Evolutionary conservation across 2,329 filamentous ascomycete genomes (phyloP).

Genomic region (Aspergillus carbonarius): DNA sequence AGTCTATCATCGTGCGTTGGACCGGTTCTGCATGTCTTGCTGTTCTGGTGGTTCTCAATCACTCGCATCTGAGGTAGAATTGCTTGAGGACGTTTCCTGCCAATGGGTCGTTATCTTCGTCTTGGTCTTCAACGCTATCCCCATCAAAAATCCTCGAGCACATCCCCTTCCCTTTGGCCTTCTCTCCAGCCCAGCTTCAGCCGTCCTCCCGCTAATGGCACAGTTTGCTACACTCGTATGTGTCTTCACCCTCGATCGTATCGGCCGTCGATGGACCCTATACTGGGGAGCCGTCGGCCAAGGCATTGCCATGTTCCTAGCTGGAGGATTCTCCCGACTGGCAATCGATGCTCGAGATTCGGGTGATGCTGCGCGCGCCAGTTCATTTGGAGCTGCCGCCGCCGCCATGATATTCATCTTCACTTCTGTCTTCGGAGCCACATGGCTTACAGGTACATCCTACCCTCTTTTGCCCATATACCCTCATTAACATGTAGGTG

Average conservation of each 20-base stretch:
- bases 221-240: slow-evolving; percentile 66
- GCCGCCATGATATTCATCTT: slow-evolving; percentile 71
- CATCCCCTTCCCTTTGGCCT: too few relatives aligned
- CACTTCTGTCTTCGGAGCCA: slow-evolving; percentile 64
- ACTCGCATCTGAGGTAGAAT: too few relatives aligned
- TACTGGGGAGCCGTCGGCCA: slow-evolving; percentile 67
- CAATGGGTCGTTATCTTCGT: not conserved
- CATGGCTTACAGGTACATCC: slow-evolving; percentile 55
- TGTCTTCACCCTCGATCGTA: slow-evolving; percentile 68
- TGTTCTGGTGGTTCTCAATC: too few relatives aligned
- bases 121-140: too few relatives aligned
- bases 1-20: too few relatives aligned
- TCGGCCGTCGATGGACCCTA: slow-evolving; percentile 67
- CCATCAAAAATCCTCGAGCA: too few relatives aligned
- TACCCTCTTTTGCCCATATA: slow-evolving; percentile 61
- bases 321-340: slow-evolving; percentile 61
- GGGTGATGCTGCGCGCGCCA: slow-evolving; percentile 48
- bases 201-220: not conserved
- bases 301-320: slow-evolving; percentile 66
- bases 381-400: slow-evolving; percentile 61
- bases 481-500: slow-evolving; percentile 39
- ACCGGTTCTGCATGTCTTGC: too few relatives aligned
- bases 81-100: too few relatives aligned
- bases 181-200: too few relatives aligned
- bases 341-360: slow-evolving; percentile 51